phyloP scores from a whole-genome alignment of 1,139 yeast species.

The Saccharomyces hybrid region DNA sequence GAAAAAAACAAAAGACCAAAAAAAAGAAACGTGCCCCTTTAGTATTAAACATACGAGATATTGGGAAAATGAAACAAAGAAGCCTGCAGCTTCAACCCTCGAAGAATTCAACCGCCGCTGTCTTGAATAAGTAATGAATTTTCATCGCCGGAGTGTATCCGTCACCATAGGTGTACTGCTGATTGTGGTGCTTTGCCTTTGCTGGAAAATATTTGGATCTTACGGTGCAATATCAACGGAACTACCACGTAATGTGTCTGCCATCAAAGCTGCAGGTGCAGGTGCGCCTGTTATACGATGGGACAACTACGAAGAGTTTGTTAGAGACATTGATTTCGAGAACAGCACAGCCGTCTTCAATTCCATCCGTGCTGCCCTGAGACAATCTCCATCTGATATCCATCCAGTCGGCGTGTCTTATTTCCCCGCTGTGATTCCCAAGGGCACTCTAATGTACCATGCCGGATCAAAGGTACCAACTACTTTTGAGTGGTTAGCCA shows the following conservation, averaged over 20 bases:
- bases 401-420: constrained; percentile 48
- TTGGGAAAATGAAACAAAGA: background rate
- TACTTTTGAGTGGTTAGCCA: constrained; percentile 49
- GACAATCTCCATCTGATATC: constrained; percentile 42
- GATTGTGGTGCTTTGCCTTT: background rate
- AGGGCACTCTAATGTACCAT: constrained; percentile 48
- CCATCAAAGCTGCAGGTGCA: background rate
- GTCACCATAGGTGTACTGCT: background rate
- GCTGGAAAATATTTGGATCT: background rate
- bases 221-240: background rate
- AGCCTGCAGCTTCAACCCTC: background rate
- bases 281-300: background rate
- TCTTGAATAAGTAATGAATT: background rate
- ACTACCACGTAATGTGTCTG: background rate
- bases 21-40: background rate
- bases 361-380: constrained; percentile 43
- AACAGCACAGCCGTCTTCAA: constrained; percentile 51
- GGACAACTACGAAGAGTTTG: constrained; percentile 15
- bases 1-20: background rate
- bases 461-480: constrained; percentile 37
- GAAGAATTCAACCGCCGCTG: background rate
- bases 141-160: background rate
- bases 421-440: constrained; percentile 49
- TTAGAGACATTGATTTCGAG: constrained; percentile 34
- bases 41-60: background rate